Base-by-base conservation (phyloP, 2,329 filamentous ascomycete genomes). In the Rugonectria rugulosa region DNA sequence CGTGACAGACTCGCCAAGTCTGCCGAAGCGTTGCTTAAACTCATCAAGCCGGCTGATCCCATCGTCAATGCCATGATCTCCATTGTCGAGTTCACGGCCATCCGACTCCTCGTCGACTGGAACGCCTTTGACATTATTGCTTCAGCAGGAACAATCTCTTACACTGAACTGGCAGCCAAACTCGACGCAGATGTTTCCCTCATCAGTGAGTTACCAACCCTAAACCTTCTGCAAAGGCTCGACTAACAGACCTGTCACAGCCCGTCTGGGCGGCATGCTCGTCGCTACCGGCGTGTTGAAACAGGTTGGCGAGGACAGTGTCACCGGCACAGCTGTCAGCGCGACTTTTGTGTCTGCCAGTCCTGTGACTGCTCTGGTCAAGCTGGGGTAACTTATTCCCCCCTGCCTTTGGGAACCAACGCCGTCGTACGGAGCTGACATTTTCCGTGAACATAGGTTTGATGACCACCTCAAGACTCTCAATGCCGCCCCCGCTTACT, bases 21-120 rank as follows among this genome's bases (percentile, higher is more conserved):
- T 23, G 36, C 36, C 3, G 36, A 40, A n/a, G 20, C 36, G 7
- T 20, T 40, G 11, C 20, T 40, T 11, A 40, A 40, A 6, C 19
- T 23, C 6, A 21, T 40, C 36, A 40, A 40, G 20, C 36, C 36
- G 3, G 20, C 19, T 3, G 36, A 40, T 24, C 36, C 36, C 6
- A 12, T 53, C 15, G 23, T 42, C 10, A 21, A 32, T 6, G 31
- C 50, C 1, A 47, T 47, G 50, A 12, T 42, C 14, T 12, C 5
- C 14, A 42, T 53, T 7, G 42, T 31, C 7, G 15, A 47, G 27
- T 29, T 53, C 15, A 31, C 50, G 5, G 36, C 50, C 12, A n/a
- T 53, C 1, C 50, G 50, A 36, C 21, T 53, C 1, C 47, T 53
- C 15, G 40, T 53, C 19, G 45, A 53, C 5, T 53, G 50, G 50